Percentiles rank a stretch among this genome's conserved stretches.
These are phyloP conservation scores for Alnus rubra DNA, from an alignment of 306 rosid genomes.

Conservation along the genomic window DNA sequence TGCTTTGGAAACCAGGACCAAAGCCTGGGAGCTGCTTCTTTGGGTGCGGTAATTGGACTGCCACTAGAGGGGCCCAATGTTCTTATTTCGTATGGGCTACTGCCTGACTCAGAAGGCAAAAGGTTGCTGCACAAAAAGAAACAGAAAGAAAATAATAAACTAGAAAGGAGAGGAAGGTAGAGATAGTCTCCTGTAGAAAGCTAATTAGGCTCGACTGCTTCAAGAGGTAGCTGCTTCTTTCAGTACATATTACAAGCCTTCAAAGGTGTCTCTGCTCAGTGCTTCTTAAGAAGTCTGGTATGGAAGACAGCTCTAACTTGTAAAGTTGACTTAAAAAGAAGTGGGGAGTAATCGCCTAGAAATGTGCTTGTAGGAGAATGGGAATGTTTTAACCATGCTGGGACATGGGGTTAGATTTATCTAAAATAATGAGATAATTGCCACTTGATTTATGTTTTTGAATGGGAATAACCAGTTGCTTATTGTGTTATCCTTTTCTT, in stretches of 20 bases:
- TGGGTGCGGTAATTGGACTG: slow-evolving; percentile 57
- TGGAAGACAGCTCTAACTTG: not conserved
- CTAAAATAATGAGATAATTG: not conserved
- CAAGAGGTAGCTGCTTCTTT: not conserved
- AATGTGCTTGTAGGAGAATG: not conserved
- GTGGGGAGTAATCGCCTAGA: not conserved
- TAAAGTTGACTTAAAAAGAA: not conserved
- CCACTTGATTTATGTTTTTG: not conserved
- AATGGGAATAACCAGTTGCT: not conserved
- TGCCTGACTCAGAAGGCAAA: slow-evolving; percentile 27
- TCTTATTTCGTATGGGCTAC: slow-evolving; percentile 52
- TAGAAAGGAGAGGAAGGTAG: not conserved
- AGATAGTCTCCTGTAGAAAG: not conserved
- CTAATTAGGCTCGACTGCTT: not conserved
- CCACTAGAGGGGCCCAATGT: slow-evolving; percentile 42
- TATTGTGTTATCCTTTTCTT: not conserved
- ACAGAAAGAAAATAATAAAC: not conserved
- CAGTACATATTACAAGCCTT: not conserved
- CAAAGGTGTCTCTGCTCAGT: not conserved
- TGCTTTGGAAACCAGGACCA: slow-evolving; percentile 47
- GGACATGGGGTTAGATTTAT: not conserved
- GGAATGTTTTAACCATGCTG: not conserved
- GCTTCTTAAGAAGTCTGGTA: not conserved
- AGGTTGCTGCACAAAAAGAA: not conserved
- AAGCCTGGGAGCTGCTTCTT: slow-evolving; percentile 47